Conservation (phyloP, 345 rosid genomes). For the Linum usitatissimum region DNA sequence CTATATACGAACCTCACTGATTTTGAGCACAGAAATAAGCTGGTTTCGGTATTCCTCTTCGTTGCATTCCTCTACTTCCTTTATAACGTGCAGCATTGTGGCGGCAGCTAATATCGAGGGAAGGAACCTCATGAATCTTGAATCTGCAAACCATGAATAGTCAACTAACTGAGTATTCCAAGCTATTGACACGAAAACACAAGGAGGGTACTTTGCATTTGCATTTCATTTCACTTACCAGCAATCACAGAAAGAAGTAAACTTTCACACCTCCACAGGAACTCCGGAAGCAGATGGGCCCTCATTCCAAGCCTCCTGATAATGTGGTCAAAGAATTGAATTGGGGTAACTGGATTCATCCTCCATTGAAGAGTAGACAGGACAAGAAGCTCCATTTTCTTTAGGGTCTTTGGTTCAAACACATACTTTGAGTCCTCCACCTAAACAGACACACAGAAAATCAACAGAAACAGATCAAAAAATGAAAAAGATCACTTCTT, state of each 20-base stretch:
- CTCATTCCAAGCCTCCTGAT: slow-evolving; percentile 53
- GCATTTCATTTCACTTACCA: slow-evolving; percentile 37
- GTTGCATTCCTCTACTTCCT: slow-evolving; percentile 45
- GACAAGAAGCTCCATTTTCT: slow-evolving; percentile 86
- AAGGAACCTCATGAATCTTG: slow-evolving; percentile 41
- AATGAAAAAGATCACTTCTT: slow-evolving; percentile 14
- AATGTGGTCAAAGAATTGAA: slow-evolving; percentile 69
- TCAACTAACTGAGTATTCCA: neutral
- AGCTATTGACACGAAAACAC: slow-evolving; percentile 8
- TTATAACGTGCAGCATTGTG: slow-evolving; percentile 49
- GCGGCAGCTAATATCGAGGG: slow-evolving; percentile 78
- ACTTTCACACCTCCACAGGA: slow-evolving; percentile 53
- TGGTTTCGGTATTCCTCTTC: slow-evolving; percentile 43
- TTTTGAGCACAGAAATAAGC: slow-evolving; percentile 47
- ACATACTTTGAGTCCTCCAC: slow-evolving; percentile 61
- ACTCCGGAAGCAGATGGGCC: slow-evolving; percentile 44
- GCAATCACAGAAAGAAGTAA: slow-evolving; percentile 55
- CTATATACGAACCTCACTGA: slow-evolving; percentile 41
- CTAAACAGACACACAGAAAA: slow-evolving; percentile 18
- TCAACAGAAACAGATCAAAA: slow-evolving; percentile 2
- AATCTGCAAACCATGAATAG: slow-evolving; percentile 39
- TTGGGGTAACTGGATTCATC: slow-evolving; percentile 86
- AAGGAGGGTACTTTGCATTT: slow-evolving; percentile 1
- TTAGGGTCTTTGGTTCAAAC: slow-evolving; percentile 75
- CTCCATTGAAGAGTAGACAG: slow-evolving; percentile 74